Evolutionary conservation across 108 stramenopile species (phyloP).

Genomic region (Discostella pseudostelligera): DNA sequence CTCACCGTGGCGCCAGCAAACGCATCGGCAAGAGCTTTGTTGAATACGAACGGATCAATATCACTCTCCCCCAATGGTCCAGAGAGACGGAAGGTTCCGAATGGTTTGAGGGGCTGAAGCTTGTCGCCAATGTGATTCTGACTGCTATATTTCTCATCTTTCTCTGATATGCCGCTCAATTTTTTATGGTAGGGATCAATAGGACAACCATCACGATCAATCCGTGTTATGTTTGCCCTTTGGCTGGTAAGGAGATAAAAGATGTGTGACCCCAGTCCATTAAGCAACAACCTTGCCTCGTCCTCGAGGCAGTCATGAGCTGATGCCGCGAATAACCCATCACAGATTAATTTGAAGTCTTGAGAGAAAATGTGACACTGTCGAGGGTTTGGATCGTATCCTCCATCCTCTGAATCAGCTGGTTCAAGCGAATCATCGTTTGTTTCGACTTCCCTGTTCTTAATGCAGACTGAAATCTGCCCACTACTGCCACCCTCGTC

Average conservation of each 20-base stretch:
- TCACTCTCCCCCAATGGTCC: slow-evolving; percentile 35
- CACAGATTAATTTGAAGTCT: slow-evolving; percentile 51
- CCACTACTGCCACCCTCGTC: slow-evolving; percentile 13
- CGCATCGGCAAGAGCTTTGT: slow-evolving; percentile 56
- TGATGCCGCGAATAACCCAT: slow-evolving; percentile 42
- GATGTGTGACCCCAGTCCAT: slow-evolving; percentile 56
- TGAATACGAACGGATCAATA: slow-evolving; percentile 55
- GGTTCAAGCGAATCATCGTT: not conserved
- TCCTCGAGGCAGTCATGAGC: slow-evolving; percentile 31
- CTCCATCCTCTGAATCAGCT: not conserved
- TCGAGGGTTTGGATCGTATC: not conserved
- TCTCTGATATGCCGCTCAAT: not conserved
- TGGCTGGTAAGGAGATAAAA: slow-evolving; percentile 48
- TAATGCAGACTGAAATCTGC: not conserved
- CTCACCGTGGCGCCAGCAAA: slow-evolving; percentile 27
- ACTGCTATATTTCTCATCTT: slow-evolving; percentile 23
- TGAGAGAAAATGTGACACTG: slow-evolving; percentile 26
- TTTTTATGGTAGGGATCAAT: slow-evolving; percentile 16
- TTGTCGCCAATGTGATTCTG: slow-evolving; percentile 36
- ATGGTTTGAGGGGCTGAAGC: slow-evolving; percentile 57
- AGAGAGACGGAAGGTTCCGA: slow-evolving; percentile 65
- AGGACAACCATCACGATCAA: slow-evolving; percentile 67
- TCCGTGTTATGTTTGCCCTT: slow-evolving; percentile 40
- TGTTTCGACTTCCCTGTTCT: not conserved
- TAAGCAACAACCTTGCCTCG: slow-evolving; percentile 41